Base-by-base conservation (phyloP, 2,329 filamentous ascomycete species). In the Furcasterigmium furcatum region DNA sequence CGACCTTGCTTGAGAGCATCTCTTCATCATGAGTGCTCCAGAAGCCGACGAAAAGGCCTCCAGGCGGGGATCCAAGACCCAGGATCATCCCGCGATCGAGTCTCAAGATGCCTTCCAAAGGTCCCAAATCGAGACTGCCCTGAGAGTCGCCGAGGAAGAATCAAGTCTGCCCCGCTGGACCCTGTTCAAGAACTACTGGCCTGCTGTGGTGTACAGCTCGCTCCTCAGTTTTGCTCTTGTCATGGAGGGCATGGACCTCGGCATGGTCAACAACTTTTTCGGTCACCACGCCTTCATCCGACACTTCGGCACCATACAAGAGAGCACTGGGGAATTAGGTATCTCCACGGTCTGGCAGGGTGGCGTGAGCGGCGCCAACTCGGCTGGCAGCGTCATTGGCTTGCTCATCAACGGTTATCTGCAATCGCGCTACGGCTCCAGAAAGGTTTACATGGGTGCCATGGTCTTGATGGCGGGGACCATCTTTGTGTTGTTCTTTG, bases 341-440 rank as follows among this genome's bases (percentile, higher is more conserved):
- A n/a, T 40, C 21, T 16, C 21, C 21, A n/a, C 22, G 21, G 21
- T 6, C 16, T 4, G 71, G 73, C 71, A 74, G 51, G 62, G 68
- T 2, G 70, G 61, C 2, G 55, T 75, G 4, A 59, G 59, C 10
- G 71, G 70, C 30, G 71, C 64, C 7, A 63, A 65, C 2, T 56
- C 62, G 16, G 60, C 67, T 8, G 71, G 72, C 2, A 62, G 65
- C 32, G 70, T 76, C n/a, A 35, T 73, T 3, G 72, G 72, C 2
- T 58, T 72, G 4, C 52, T 71, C 32, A 41, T 70, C 19, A 71
- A 66, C 41, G 72, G 72, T 9, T 63, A 60, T 44, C 46, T 71
- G 9, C 61, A 66, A 9, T 67, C 50, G 12, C 50, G 50, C 14
- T 61, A 55, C 39, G 64, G 64, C 2, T 66, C 65, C 30, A 56